Conservation (phyloP, 352 stramenopile species). For the Aphanomyces invadans region DNA sequence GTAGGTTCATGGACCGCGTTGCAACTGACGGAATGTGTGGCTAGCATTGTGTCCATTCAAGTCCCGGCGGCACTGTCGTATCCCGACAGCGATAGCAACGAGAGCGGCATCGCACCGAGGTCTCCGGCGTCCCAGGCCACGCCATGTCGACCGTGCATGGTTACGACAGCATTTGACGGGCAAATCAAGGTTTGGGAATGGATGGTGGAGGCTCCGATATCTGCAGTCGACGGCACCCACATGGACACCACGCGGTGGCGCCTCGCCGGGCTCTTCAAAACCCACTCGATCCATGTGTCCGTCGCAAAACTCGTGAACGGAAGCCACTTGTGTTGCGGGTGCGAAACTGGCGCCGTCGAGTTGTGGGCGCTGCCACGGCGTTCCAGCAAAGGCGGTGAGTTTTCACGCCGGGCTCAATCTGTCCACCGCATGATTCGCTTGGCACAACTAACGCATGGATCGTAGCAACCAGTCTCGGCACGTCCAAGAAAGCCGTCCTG, state of each 20-base stretch:
- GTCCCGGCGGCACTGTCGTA: background rate
- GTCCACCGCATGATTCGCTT: background rate
- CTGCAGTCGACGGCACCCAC: background rate
- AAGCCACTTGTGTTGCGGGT: background rate
- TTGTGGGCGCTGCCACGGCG: constrained; percentile 13
- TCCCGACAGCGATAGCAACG: no score
- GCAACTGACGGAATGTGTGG: no score
- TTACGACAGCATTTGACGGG: constrained; percentile 5
- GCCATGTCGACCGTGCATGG: background rate
- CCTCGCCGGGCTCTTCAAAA: constrained; percentile 14
- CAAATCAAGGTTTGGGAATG: constrained; percentile 15
- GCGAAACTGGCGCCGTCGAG: constrained; percentile 7
- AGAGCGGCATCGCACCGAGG: no score
- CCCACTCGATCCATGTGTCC: constrained; percentile 1
- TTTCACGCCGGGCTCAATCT: background rate
- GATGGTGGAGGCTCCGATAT: no score
- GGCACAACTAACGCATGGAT: no score
- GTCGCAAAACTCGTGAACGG: constrained; percentile 9
- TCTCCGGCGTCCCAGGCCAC: no score
- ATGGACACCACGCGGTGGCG: background rate
- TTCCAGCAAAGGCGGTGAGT: background rate
- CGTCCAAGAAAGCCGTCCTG: constrained; percentile 10
- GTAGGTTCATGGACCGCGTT: no score
- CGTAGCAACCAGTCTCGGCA: background rate
- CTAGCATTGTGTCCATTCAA: constrained; percentile 18